Evolutionary conservation across 2,329 filamentous ascomycete species (phyloP).

Genomic region (Phoma sp.): DNA sequence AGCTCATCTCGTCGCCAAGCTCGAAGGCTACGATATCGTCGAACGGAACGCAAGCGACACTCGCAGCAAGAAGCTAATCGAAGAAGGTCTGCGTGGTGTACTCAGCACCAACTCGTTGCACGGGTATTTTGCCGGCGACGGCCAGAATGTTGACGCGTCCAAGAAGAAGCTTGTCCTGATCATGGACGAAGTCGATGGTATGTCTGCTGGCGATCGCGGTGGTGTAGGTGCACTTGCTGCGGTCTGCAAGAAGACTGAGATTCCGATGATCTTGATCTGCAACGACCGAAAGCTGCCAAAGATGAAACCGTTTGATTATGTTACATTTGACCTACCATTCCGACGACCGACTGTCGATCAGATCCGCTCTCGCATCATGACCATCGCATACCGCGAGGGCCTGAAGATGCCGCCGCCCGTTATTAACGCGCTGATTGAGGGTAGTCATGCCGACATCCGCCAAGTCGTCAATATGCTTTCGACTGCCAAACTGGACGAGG

Average conservation of each 20-base stretch:
- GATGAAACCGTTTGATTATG: constrained; percentile 96
- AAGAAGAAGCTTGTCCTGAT: constrained; percentile 96
- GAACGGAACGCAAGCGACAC: constrained; percentile 97
- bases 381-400: constrained; percentile 90
- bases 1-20: constrained; percentile 88
- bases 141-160: constrained; percentile 75
- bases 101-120: constrained; percentile 92
- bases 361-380: constrained; percentile 90
- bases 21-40: constrained; percentile 91
- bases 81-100: constrained; percentile 84
- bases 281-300: constrained; percentile 92
- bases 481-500: constrained; percentile 86
- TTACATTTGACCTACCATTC: constrained; percentile 85
- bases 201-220: constrained; percentile 96
- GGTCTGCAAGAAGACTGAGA: constrained; percentile 91
- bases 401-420: constrained; percentile 83
- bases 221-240: constrained; percentile 94
- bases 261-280: constrained; percentile 96
- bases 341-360: constrained; percentile 88
- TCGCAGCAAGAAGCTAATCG: constrained; percentile 93
- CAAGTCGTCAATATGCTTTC: constrained; percentile 99
- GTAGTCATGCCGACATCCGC: constrained; percentile 92
- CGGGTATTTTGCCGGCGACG: constrained; percentile 86
- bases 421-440: constrained; percentile 92
- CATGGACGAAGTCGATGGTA: constrained; percentile 99